A percentile compares a stretch with the other conserved stretches of the same genome.
phyloP scores from a whole-genome alignment of 164 flowering plant genomes.

The Piper betle region DNA sequence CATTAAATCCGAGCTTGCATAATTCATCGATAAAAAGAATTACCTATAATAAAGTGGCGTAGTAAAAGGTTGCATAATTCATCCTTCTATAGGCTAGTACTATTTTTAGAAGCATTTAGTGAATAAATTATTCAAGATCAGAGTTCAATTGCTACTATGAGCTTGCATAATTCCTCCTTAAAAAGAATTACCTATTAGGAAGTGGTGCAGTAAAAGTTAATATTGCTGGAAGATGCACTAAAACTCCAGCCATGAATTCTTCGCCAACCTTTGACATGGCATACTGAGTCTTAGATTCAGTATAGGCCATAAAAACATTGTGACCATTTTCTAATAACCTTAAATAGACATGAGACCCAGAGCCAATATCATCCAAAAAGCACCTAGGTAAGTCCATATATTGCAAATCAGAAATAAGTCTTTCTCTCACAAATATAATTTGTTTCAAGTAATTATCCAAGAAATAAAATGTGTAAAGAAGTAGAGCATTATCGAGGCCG shows the following conservation, averaged over 20 bases:
- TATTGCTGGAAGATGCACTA: constrained; percentile 78
- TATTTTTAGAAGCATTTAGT: no score
- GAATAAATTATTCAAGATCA: no score
- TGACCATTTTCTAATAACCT: constrained; percentile 73
- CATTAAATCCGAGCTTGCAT: no score
- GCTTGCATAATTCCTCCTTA: no score
- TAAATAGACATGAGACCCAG: constrained; percentile 91
- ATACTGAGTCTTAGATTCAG: constrained; percentile 26
- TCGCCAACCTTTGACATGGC: constrained; percentile 78
- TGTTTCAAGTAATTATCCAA: neutral
- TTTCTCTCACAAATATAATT: neutral
- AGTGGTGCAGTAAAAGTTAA: constrained; percentile 84
- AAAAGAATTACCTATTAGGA: constrained; percentile 95
- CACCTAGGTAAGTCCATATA: constrained; percentile 26
- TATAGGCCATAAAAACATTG: constrained; percentile 70
- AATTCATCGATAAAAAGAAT: no score
- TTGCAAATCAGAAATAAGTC: neutral
- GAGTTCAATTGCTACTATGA: no score
- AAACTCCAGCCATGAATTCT: constrained; percentile 93
- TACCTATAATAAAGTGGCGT: no score
- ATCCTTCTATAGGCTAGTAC: no score
- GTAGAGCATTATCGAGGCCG: neutral
- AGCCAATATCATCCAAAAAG: constrained; percentile 63
- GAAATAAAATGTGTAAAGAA: neutral
- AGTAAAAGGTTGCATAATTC: no score